Base-by-base conservation (phyloP, 139 green algal species). In the Chlorella sp. region DNA sequence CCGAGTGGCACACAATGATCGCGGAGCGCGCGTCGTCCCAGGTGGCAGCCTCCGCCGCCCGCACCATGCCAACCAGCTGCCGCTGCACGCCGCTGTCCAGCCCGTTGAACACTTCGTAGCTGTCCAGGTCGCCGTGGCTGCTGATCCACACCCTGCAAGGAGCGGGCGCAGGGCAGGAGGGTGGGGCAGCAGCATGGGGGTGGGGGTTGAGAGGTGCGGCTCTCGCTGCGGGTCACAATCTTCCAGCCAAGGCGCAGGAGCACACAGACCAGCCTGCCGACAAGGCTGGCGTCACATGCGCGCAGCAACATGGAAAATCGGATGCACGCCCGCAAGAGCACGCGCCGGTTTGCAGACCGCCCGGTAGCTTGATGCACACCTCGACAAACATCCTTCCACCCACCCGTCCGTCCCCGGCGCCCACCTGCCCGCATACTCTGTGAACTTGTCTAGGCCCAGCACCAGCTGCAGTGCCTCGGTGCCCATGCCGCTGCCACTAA, bases 1-100 rank as follows among this genome's bases (percentile, higher is more conserved):
- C 78, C 5, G 63, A 76, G 63, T 82, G 76, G 60, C 76, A 82
- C 13, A 82, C 60, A 23, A 57, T 72, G 76, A 82, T 73, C 60
- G 76, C 76, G 5, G 13, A 32, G 0, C n/a, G 25, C 1, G 60
- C 76, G 21, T 68, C 34, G 1, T 16, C 30, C 57, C 47, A n/a
- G 21, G 6, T 62, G 21, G 60, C 56, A 1, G 26, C 11, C 28
- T 57, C 56, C 3, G 57, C 60, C 6, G 34, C 76, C 0, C 32
- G 36, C 76, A 82, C 32, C 76, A 82, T 82, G 36, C 76, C 34
- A 26, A 47, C 34, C 34, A 82, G 30, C 9, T 41, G 56, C 36
- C 30, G 23, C 76, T 72, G 57, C 15, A 32, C 41, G 12, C 20
- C 25, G 39, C 18, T 26, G 34, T 28, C 5, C 39, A 82, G 76